A percentile compares a stretch with the other conserved stretches of the same genome.
phyloP scores from a whole-genome alignment of 129 eudicot genomes.

The Saussurea involucrata region DNA sequence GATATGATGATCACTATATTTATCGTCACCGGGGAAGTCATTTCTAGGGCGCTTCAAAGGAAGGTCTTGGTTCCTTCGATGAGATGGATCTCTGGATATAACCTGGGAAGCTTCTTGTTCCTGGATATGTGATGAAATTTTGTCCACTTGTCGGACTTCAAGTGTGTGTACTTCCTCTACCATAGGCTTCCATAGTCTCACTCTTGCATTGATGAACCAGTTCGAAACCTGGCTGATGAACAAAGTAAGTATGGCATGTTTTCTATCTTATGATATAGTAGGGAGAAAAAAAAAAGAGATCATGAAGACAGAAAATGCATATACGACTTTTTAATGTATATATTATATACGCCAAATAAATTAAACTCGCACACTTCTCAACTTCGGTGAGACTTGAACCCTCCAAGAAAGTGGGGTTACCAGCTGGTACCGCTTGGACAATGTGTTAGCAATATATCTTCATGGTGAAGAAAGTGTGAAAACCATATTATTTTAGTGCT shows the following conservation, averaged over 20 bases:
- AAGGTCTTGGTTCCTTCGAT: slow-evolving; percentile 30
- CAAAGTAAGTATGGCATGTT: background rate
- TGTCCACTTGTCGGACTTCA: slow-evolving; percentile 45
- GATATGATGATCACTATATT: background rate
- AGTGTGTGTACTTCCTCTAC: slow-evolving; percentile 80
- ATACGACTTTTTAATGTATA: too few relatives aligned
- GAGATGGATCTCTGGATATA: slow-evolving; percentile 28
- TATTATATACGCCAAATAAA: too few relatives aligned
- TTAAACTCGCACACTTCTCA: too few relatives aligned
- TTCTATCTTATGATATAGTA: background rate
- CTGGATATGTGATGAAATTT: slow-evolving; percentile 29
- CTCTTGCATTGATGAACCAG: slow-evolving; percentile 81
- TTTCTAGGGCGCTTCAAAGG: slow-evolving; percentile 43
- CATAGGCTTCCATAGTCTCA: slow-evolving; percentile 83
- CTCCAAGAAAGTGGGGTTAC: too few relatives aligned
- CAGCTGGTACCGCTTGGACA: too few relatives aligned
- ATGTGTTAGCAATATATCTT: background rate
- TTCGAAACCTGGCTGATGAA: slow-evolving; percentile 55
- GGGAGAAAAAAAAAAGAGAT: background rate
- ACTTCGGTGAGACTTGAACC: too few relatives aligned
- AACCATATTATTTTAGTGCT: background rate
- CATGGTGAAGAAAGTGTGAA: background rate
- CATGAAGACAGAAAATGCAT: background rate
- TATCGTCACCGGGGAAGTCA: slow-evolving; percentile 5
- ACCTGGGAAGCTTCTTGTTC: slow-evolving; percentile 7